These are phyloP conservation scores for Nitzschia putrida DNA, from an alignment of 108 stramenopile genomes.

Conservation along the genomic window DNA sequence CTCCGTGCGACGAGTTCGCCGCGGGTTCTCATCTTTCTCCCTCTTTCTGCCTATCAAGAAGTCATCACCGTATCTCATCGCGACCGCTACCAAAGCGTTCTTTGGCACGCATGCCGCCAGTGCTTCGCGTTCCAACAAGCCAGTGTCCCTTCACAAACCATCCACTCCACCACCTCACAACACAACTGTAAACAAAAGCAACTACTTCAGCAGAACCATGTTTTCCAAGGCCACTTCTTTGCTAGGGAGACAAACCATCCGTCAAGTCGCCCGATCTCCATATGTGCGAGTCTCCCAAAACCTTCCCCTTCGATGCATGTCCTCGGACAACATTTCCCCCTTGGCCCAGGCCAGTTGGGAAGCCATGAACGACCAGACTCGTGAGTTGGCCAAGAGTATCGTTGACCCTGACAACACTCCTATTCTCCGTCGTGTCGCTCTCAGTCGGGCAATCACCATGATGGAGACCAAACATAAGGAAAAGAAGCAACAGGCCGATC, in stretches of 20 bases:
- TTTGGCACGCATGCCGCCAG: too few relatives aligned
- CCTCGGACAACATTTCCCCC: too few relatives aligned
- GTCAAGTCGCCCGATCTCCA: too few relatives aligned
- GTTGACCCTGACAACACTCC: not conserved
- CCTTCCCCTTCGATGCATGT: too few relatives aligned
- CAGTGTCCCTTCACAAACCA: too few relatives aligned
- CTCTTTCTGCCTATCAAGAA: not conserved
- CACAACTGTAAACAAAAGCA: too few relatives aligned
- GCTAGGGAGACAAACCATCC: slow-evolving; percentile 8
- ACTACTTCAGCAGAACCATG: too few relatives aligned
- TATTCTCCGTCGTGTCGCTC: slow-evolving; percentile 50
- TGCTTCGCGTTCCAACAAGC: too few relatives aligned
- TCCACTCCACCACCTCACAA: too few relatives aligned
- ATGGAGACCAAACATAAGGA: slow-evolving; percentile 63
- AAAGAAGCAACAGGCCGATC: slow-evolving; percentile 58
- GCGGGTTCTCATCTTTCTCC: not conserved
- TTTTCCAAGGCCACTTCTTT: too few relatives aligned
- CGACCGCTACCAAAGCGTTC: too few relatives aligned
- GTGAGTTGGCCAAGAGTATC: slow-evolving; percentile 15
- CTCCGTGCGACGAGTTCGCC: not conserved
- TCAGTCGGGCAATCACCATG: slow-evolving; percentile 76
- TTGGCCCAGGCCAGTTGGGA: slow-evolving; percentile 22
- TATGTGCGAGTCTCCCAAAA: too few relatives aligned
- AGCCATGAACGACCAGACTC: slow-evolving; percentile 21
- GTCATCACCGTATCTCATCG: not conserved